phyloP scores from a whole-genome alignment of 2,329 filamentous ascomycete species.

The Beauveria sp. region DNA sequence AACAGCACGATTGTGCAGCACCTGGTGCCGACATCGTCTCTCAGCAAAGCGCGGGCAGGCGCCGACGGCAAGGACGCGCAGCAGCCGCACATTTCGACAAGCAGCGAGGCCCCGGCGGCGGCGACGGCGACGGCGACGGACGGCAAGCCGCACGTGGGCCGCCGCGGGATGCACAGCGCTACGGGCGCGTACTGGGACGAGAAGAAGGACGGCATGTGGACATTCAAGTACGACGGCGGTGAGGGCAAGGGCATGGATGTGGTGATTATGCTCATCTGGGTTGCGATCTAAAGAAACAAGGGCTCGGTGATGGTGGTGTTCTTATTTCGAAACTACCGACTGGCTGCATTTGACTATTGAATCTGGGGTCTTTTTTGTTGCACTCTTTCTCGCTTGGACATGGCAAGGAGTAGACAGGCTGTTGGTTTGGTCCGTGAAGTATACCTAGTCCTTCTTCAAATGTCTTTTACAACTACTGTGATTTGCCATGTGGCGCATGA shows the following conservation, averaged over 20 bases:
- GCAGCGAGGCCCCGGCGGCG: conserved; percentile 45
- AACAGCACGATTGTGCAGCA: conserved; percentile 99
- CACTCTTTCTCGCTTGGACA: background rate
- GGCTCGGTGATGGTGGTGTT: background rate
- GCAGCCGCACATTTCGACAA: conserved; percentile 48
- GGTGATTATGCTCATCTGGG: conserved; percentile 70
- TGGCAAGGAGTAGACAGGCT: background rate
- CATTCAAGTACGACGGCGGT: conserved; percentile 71
- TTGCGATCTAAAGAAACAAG: conserved; percentile 50
- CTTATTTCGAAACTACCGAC: background rate
- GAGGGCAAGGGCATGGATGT: conserved; percentile 62
- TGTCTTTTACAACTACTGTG: background rate
- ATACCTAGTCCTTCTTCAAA: background rate
- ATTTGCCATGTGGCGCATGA: background rate
- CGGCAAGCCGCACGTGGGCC: conserved; percentile 64
- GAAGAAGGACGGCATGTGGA: conserved; percentile 86
- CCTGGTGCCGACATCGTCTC: conserved; percentile 58
- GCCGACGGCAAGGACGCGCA: conserved; percentile 40
- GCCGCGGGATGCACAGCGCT: conserved; percentile 84
- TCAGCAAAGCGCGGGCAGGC: conserved; percentile 51
- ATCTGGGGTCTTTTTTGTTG: background rate
- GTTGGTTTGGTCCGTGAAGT: background rate
- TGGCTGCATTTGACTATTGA: background rate
- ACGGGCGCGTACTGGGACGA: conserved; percentile 86
- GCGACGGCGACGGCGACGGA: conserved; percentile 51